These are phyloP conservation scores for Pythium vanterpoolii DNA, from an alignment of 352 stramenopile genomes.

Conservation along the genomic window DNA sequence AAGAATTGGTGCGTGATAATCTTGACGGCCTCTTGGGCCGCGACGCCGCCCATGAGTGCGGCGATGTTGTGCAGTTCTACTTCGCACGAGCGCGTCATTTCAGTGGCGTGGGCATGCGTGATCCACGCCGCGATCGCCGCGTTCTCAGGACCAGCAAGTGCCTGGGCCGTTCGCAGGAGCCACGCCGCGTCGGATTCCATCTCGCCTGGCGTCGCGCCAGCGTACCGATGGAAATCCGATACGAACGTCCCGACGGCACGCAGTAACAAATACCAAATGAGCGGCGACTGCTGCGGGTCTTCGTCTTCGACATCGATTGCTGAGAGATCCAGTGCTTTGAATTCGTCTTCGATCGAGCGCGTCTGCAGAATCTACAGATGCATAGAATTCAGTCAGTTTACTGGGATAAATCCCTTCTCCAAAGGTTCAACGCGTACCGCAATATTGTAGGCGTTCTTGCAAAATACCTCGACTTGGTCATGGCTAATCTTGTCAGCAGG, in stretches of 20 bases:
- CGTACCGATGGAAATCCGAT: constrained; percentile 66
- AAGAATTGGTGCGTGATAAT: constrained; percentile 97
- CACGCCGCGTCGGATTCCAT: constrained; percentile 58
- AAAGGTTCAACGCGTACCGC: constrained; percentile 28
- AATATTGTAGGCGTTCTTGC: constrained; percentile 91
- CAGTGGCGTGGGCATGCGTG: constrained; percentile 72
- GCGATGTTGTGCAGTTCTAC: constrained; percentile 94
- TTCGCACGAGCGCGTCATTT: constrained; percentile 92
- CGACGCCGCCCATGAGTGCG: constrained; percentile 94
- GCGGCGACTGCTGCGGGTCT: constrained; percentile 85
- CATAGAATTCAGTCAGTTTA: neutral
- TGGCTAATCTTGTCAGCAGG: constrained; percentile 34
- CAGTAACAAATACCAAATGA: constrained; percentile 95
- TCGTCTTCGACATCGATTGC: constrained; percentile 75
- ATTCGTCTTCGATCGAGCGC: constrained; percentile 83
- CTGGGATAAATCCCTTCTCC: neutral
- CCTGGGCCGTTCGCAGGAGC: constrained; percentile 52
- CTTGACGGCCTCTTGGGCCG: constrained; percentile 97
- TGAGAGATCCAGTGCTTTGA: constrained; percentile 54
- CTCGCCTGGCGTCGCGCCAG: constrained; percentile 63
- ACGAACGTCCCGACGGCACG: constrained; percentile 65
- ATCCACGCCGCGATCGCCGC: constrained; percentile 46
- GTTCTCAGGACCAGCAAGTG: constrained; percentile 25
- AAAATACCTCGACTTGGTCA: constrained; percentile 88
- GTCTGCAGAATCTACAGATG: constrained; percentile 59